These are phyloP conservation scores for Rhodotorula sp. DNA, from an alignment of 1,284 basidiomycete species.

Conservation along the genomic window DNA sequence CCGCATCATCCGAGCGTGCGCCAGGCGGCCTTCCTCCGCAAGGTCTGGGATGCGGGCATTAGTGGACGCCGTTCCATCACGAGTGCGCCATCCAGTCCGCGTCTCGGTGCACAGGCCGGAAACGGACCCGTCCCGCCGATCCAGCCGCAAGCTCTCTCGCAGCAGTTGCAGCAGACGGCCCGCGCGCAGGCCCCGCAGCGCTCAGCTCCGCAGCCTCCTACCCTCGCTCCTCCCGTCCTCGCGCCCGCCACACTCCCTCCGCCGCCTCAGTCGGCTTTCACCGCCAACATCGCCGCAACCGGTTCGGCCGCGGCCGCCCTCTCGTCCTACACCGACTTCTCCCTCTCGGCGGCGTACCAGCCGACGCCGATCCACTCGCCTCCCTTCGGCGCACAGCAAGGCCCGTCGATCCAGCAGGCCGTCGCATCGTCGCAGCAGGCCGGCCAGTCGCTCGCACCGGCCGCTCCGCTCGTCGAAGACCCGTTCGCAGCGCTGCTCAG, in stretches of 20 bases:
- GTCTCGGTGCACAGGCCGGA: background rate
- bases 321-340: background rate
- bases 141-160: background rate
- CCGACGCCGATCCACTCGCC: background rate
- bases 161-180: background rate
- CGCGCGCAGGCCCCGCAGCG: too few species aligned
- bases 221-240: too few species aligned
- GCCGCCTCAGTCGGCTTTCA: too few species aligned
- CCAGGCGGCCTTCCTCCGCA: constrained; percentile 38
- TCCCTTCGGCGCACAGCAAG: background rate
- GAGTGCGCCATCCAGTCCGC: constrained; percentile 13
- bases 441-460: background rate
- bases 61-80: constrained; percentile 20
- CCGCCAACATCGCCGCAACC: background rate
- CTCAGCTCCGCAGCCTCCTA: too few species aligned
- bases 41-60: constrained; percentile 33
- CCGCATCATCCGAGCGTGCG: constrained; percentile 25
- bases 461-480: constrained; percentile 10
- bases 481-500: constrained; percentile 34
- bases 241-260: background rate
- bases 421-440: too few species aligned
- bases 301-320: background rate
- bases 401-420: too few species aligned
- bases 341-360: background rate
- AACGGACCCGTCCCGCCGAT: too few species aligned